Percentiles rank a stretch among this genome's conserved stretches.
These are phyloP conservation scores for Imleria badia DNA, from an alignment of 768 basidiomycete species.

Conservation along the genomic window DNA sequence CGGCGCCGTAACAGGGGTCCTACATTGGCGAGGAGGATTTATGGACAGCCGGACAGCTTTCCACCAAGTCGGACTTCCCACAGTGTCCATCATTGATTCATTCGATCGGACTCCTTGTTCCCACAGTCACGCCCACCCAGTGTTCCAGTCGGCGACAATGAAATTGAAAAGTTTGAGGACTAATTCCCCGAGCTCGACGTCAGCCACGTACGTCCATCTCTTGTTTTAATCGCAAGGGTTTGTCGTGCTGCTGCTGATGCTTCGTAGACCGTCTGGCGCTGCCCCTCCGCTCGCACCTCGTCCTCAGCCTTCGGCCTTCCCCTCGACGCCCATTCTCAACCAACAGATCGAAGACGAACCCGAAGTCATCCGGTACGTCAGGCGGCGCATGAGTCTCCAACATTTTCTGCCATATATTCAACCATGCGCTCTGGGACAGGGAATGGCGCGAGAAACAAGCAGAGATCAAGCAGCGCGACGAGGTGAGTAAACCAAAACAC, in stretches of 20 bases:
- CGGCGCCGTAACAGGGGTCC: no score
- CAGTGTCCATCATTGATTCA: no score
- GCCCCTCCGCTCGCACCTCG: slow-evolving; percentile 68
- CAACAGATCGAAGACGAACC: slow-evolving; percentile 80
- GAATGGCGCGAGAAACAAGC: slow-evolving; percentile 88
- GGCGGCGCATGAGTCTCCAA: no score
- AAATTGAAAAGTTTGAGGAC: slow-evolving; percentile 81
- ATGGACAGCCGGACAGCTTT: no score
- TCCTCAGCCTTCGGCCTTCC: slow-evolving; percentile 68
- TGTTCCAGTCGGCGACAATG: slow-evolving; percentile 81
- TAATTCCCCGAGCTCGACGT: no score
- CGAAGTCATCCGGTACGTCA: slow-evolving; percentile 73
- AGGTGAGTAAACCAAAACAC: slow-evolving; percentile 69
- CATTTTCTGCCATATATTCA: background rate
- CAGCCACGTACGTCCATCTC: no score
- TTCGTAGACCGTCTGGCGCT: slow-evolving; percentile 44
- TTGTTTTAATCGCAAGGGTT: no score
- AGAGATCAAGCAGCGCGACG: slow-evolving; percentile 82
- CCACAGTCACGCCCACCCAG: no score
- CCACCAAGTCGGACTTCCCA: no score
- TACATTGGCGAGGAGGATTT: no score
- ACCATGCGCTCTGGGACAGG: slow-evolving; percentile 38
- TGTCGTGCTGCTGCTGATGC: slow-evolving; percentile 1
- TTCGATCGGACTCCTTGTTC: no score
- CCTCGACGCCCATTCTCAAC: slow-evolving; percentile 72